A percentile compares a stretch with the other conserved stretches of the same genome.
Evolutionary conservation across 2,329 filamentous ascomycete genomes (phyloP).

Genomic region (Hirsutella rhossiliensis): DNA sequence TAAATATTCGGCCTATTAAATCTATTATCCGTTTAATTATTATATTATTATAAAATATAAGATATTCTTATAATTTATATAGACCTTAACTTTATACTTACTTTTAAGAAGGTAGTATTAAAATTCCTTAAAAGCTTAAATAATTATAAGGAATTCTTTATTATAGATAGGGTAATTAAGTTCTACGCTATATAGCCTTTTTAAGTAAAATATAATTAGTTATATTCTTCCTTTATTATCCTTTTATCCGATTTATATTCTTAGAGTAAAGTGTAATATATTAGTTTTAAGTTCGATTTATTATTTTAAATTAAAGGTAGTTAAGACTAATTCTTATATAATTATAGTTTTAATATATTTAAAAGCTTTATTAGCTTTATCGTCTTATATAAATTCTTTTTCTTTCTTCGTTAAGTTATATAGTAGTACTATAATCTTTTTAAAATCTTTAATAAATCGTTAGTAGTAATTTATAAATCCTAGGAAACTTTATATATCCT

Average conservation of each 20-base stretch:
- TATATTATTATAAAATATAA: too few relatives aligned
- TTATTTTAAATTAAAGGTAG: not conserved
- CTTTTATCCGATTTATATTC: conserved; percentile 4
- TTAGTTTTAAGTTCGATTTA: not conserved
- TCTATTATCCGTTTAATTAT: too few relatives aligned
- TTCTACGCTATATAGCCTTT: conserved; percentile 1
- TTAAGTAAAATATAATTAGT: conserved; percentile 7
- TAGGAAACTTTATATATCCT: conserved; percentile 2
- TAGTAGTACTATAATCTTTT: not conserved
- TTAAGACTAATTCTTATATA: too few relatives aligned
- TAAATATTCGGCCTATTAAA: too few relatives aligned
- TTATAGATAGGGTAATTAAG: too few relatives aligned
- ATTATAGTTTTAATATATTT: not conserved
- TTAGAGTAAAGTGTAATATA: not conserved
- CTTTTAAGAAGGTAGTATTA: too few relatives aligned
- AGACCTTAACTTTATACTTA: not conserved
- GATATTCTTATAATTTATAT: too few relatives aligned
- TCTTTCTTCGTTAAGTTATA: not conserved
- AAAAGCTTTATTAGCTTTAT: not conserved
- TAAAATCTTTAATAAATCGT: conserved; percentile 8
- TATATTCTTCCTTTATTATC: conserved; percentile 5
- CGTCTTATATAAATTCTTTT: not conserved
- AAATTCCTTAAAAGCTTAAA: too few relatives aligned
- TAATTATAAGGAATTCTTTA: too few relatives aligned
- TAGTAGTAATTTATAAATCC: conserved; percentile 6